Base-by-base conservation (phyloP, 805 yeast genomes). In the Kuraishia floccosa region DNA sequence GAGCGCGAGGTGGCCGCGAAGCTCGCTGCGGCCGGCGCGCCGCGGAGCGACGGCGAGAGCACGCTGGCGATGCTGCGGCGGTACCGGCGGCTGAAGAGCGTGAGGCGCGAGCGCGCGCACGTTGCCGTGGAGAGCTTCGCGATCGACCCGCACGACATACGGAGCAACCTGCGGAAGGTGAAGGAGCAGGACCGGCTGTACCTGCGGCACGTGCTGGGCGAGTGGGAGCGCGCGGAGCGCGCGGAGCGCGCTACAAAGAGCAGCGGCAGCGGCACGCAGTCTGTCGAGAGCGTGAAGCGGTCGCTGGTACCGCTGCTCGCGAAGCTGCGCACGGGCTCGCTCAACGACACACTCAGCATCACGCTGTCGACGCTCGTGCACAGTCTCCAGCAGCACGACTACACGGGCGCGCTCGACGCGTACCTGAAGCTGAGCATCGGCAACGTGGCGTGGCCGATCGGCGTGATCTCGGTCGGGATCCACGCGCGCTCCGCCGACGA, bases 371-470 rank as follows among this genome's bases (percentile, higher is more conserved):
- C 83, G 0, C 67, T 81, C 2, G 41, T 78, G 6, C 61, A 66
- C 39, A 64, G 76, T 42, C 33, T 81, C n/a, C 94, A 84, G 49
- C 44, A 54, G 8, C 44, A 49, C 11, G 65, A 73, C 22, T 73
- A 50, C 39, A 46, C 49, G 23, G 55, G 55, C 30, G 84, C 89
- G 4, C 69, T 69, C 36, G 83, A 82, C 43, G 61, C 75, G 17
- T 85, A 85, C 42, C 56, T 84, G 60, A 68, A 77, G 38, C 54
- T 85, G 35, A 77, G 89, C 45, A 77, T 85, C 12, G 96, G 95
- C 1, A 82, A 83, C 41, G 84, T 80, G 2, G 87, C 91, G 4
- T 85, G 94, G 94, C 96, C 96, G 3, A 79, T 84, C 39, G 96
- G 95, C 17, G 81, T 85, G 10, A 60, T 73, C 6, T 71, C 71